A percentile compares a stretch with the other conserved stretches of the same genome.
Conservation (phyloP, 345 rosid genomes). For the Dimocarpus longan region DNA sequence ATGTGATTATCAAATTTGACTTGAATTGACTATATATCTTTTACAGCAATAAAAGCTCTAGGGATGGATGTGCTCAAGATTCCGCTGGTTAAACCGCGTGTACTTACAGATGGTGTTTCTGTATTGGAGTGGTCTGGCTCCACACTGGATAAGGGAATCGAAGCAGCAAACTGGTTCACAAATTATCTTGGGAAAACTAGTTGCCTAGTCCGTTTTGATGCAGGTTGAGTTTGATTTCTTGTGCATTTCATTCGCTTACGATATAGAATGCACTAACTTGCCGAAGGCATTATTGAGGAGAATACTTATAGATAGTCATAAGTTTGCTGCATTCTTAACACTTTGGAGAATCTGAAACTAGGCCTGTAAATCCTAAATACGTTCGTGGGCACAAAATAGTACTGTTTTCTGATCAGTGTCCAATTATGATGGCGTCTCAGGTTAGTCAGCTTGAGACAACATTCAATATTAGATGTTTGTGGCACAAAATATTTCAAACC, state of each 20-base stretch:
- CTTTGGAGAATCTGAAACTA: constrained; percentile 61
- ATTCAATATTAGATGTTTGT: not conserved
- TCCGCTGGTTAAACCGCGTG: constrained; percentile 47
- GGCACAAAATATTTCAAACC: constrained; percentile 7
- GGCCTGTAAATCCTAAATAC: constrained; percentile 75
- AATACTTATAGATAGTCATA: not conserved
- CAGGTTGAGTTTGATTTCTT: constrained; percentile 45
- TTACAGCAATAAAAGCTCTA: constrained; percentile 74
- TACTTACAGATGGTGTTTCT: constrained; percentile 58
- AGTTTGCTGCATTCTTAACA: not conserved
- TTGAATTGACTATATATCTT: not conserved
- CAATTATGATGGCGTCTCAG: constrained; percentile 79
- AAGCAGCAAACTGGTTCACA: constrained; percentile 84
- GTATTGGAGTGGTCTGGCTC: constrained; percentile 97
- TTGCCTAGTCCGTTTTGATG: constrained; percentile 77
- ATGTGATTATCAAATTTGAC: not conserved
- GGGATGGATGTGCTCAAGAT: constrained; percentile 71
- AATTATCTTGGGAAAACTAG: constrained; percentile 73
- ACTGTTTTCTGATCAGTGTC: constrained; percentile 73
- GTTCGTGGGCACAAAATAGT: constrained; percentile 63
- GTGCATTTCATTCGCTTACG: constrained; percentile 9
- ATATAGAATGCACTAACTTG: not conserved
- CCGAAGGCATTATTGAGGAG: too few species aligned
- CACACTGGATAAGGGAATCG: constrained; percentile 83
- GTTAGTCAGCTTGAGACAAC: constrained; percentile 33